Evolutionary conservation across 2,329 filamentous ascomycete species (phyloP), one percentile per base, ranked within the genome.

Genomic region (Fusarium pseudograminearum): DNA sequence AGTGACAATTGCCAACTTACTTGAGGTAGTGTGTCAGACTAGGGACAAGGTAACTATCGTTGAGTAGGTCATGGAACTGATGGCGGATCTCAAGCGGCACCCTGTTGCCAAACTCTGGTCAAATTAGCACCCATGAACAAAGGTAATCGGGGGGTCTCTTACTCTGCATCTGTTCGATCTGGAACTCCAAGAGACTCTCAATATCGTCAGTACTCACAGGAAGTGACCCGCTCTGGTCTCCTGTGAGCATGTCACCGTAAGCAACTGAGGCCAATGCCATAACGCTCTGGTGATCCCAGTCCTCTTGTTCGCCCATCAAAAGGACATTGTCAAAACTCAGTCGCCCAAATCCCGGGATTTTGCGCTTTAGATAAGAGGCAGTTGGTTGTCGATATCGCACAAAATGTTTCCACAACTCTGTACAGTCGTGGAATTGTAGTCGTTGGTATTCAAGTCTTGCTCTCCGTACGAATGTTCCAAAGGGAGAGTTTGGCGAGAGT

Each of bases 131-230:
- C 14, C n/a, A 46, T n/a, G 11, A 47, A 4, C 10, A 42, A 4
- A 15, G n/a, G 2, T 11, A 11, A 4, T 20, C n/a, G 34, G 18
- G 16, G 20, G 15, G n/a, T 14, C 16, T 79, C 83, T 75, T 80
- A 91, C 91, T 92, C 77, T 98, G 94, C 81, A 98, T 89, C 77
- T 93, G 90, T 68, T 93, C 90, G 38, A 98, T 90, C 76, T 97
- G 94, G 72, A 96, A 97, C 71, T 97, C 93, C 22, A 98, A 81
- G 30, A 98, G 82, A 31, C 87, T 88, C 76, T 97, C 93, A 10
- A 96, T 84, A 75, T 97, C 93, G 71, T 95, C 90, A 1, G 89
- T 89, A 78, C 93, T 96, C 57, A 93, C 85, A 4, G 85, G 79
- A 18, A 85, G 68, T 3, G 80, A 80, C 5, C 78, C 77, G 18